These are phyloP conservation scores for Candida sphagnicola DNA, from an alignment of 805 yeast species.

Conservation along the genomic window DNA sequence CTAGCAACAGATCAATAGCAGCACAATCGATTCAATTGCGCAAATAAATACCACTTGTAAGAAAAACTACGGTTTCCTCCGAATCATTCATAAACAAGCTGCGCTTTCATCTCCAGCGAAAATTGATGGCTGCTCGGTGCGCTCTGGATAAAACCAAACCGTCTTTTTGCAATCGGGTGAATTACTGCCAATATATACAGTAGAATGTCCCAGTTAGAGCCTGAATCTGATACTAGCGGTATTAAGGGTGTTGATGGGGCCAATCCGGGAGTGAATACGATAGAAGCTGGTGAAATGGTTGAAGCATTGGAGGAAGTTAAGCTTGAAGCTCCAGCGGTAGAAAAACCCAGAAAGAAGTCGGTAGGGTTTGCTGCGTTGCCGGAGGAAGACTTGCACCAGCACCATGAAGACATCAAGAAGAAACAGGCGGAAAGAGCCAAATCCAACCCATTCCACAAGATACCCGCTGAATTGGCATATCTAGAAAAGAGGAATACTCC, in stretches of 20 bases:
- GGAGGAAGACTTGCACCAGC: constrained; percentile 30
- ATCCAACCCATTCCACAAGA: constrained; percentile 33
- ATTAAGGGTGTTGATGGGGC: not conserved
- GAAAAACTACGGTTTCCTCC: no score
- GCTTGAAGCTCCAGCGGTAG: not conserved
- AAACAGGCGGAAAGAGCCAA: constrained; percentile 23
- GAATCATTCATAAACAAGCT: no score
- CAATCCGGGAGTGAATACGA: not conserved
- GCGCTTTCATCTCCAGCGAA: no score
- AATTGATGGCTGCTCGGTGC: no score
- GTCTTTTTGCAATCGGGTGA: no score
- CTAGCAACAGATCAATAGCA: no score
- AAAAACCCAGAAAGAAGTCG: constrained; percentile 15
- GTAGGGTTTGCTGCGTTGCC: constrained; percentile 41
- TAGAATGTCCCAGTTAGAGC: not conserved
- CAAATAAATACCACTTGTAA: no score
- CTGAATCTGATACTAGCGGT: not conserved
- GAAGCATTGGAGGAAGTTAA: not conserved
- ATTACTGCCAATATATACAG: no score
- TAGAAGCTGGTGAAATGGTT: not conserved
- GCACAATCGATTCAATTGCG: no score
- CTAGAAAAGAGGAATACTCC: constrained; percentile 22
- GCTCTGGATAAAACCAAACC: no score
- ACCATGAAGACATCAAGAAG: constrained; percentile 24
- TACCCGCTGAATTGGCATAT: constrained; percentile 40